Evolutionary conservation across 169 alveolate genomes (phyloP).

Genomic region (Cryptosporidium xiaoi): DNA sequence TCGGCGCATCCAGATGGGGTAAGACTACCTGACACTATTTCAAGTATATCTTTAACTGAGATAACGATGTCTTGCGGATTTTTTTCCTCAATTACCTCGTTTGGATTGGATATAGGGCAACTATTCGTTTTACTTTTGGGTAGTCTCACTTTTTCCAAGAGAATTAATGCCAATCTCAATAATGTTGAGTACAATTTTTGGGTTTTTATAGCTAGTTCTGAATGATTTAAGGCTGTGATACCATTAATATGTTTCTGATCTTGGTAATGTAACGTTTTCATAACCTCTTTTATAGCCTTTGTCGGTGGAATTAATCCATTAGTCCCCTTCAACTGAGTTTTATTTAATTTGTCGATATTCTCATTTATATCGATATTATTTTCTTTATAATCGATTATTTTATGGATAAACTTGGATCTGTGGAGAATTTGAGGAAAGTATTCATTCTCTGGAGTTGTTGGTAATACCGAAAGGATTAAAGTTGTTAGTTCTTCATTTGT

Average conservation of each 20-base stretch:
- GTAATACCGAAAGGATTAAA: constrained; percentile 14
- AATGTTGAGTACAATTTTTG: constrained; percentile 39
- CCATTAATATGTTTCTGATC: no score
- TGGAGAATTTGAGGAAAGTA: constrained; percentile 25
- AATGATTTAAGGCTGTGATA: neutral
- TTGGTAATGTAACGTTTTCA: constrained; percentile 6
- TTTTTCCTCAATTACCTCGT: constrained; percentile 4
- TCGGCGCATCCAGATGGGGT: constrained; percentile 38
- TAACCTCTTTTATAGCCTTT: constrained; percentile 8
- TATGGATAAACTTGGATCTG: constrained; percentile 29
- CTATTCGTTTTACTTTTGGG: neutral
- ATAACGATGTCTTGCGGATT: constrained; percentile 11
- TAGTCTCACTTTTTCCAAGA: neutral
- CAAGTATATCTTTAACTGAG: neutral
- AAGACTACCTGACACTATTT: constrained; percentile 21
- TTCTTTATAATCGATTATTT: neutral
- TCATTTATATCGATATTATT: neutral
- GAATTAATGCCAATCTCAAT: constrained; percentile 13
- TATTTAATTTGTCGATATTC: neutral
- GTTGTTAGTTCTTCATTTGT: constrained; percentile 28
- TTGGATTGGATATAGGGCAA: constrained; percentile 42
- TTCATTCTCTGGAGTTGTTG: constrained; percentile 4
- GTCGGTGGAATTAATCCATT: constrained; percentile 19
- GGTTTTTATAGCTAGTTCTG: constrained; percentile 22
- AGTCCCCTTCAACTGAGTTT: neutral